Evolutionary conservation across 2,329 filamentous ascomycete genomes (phyloP).

Genomic region (Clarireedia sp.): DNA sequence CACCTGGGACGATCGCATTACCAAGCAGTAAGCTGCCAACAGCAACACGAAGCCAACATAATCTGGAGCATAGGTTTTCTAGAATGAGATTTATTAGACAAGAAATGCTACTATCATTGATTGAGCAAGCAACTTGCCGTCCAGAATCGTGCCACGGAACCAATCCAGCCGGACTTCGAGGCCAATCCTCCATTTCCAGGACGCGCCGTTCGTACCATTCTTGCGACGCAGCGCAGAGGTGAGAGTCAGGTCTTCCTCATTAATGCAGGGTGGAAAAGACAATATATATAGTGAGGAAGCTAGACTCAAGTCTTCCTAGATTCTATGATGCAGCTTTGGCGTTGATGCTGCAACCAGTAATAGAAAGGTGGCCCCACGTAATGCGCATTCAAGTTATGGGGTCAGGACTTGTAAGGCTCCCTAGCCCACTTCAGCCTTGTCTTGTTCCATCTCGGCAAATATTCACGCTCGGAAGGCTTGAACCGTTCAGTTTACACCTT

Average conservation of each 20-base stretch:
- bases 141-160: slow-evolving; percentile 29
- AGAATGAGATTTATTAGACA: slow-evolving; percentile 15
- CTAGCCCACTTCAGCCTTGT: slow-evolving; percentile 2
- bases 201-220: slow-evolving; percentile 6
- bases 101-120: background rate
- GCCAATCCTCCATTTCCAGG: slow-evolving; percentile 16
- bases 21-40: slow-evolving; percentile 57
- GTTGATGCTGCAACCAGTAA: too few species aligned
- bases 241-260: slow-evolving; percentile 8
- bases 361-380: background rate
- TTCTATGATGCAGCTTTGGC: too few species aligned
- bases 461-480: background rate
- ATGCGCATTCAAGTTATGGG: too few species aligned
- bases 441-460: background rate
- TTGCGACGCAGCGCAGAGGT: slow-evolving; percentile 6
- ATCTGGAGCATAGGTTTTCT: slow-evolving; percentile 81
- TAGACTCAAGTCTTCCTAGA: background rate
- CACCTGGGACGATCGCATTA: slow-evolving; percentile 25
- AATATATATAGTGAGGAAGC: background rate
- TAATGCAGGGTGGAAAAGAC: background rate
- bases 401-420: background rate
- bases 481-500: background rate
- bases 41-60: slow-evolving; percentile 72
- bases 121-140: slow-evolving; percentile 17
- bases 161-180: slow-evolving; percentile 23